Evolutionary conservation across 306 rosid genomes (phyloP).

Genomic region (Pueraria montana): DNA sequence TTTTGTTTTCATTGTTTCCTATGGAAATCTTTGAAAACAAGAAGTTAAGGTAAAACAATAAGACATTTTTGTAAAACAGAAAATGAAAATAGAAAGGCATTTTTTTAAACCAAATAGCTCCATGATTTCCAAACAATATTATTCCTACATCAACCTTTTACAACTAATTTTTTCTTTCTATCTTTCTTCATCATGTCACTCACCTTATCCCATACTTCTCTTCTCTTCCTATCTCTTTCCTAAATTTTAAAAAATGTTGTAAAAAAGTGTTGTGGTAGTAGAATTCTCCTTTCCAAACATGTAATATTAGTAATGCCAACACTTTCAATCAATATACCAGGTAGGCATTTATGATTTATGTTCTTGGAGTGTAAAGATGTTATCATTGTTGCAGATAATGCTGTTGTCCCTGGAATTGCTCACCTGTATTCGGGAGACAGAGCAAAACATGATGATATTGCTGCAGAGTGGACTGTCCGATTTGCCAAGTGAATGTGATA

Average conservation of each 20-base stretch:
- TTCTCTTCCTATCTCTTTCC: not conserved
- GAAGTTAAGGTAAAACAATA: not conserved
- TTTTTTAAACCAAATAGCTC: not conserved
- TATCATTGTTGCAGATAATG: slow-evolving; percentile 66
- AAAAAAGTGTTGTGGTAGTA: not conserved
- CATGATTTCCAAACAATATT: not conserved
- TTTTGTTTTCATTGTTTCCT: slow-evolving; percentile 1
- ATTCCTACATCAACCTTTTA: not conserved
- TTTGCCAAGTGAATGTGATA: slow-evolving; percentile 76
- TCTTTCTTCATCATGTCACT: not conserved
- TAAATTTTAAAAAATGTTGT: not conserved
- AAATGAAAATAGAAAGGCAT: not conserved
- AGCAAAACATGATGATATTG: slow-evolving; percentile 80
- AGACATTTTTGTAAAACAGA: not conserved
- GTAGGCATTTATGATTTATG: slow-evolving; percentile 8
- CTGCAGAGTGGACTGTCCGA: slow-evolving; percentile 87
- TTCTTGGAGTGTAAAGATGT: slow-evolving; percentile 24
- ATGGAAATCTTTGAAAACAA: not conserved
- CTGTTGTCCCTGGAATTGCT: slow-evolving; percentile 74
- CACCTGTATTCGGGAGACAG: slow-evolving; percentile 79
- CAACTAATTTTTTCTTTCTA: not conserved
- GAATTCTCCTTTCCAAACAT: slow-evolving; percentile 2
- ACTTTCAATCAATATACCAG: not conserved
- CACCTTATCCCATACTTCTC: not conserved
- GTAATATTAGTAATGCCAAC: slow-evolving; percentile 7